Conservation (phyloP, 1,139 yeast genomes). For the Protomyces arabidopsidicola region DNA sequence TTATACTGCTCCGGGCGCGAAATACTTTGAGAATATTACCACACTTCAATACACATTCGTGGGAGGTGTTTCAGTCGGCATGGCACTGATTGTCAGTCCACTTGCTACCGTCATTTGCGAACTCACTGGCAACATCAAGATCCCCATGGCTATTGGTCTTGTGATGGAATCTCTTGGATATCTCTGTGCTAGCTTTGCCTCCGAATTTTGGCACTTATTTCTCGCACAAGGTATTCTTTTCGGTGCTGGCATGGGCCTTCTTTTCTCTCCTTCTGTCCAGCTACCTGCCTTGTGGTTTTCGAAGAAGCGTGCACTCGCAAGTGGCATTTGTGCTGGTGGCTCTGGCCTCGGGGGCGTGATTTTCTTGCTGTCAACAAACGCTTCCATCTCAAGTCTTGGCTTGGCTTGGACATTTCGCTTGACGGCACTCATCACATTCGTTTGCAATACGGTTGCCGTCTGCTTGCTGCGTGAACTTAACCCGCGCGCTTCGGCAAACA, state of each 20-base stretch:
- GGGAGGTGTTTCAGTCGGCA: constrained; percentile 59
- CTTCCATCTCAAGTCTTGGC: constrained; percentile 48
- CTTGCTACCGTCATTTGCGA: constrained; percentile 41
- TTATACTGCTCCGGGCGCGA: constrained; percentile 44
- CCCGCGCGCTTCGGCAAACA: constrained; percentile 32
- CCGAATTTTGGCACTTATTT: constrained; percentile 58
- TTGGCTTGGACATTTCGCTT: constrained; percentile 66
- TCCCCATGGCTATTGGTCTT: constrained; percentile 47
- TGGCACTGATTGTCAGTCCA: constrained; percentile 59
- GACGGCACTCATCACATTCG: constrained; percentile 48
- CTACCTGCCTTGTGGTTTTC: constrained; percentile 61
- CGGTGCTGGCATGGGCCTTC: constrained; percentile 57
- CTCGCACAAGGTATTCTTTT: constrained; percentile 64
- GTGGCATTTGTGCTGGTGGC: constrained; percentile 54
- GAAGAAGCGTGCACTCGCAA: constrained; percentile 53
- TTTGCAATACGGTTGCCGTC: constrained; percentile 41
- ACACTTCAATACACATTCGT: constrained; percentile 60
- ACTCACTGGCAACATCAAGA: constrained; percentile 30
- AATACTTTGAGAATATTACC: constrained; percentile 55
- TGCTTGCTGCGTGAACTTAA: constrained; percentile 44
- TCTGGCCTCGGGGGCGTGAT: constrained; percentile 58
- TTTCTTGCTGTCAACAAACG: constrained; percentile 44
- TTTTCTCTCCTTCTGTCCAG: constrained; percentile 57
- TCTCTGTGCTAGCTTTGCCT: constrained; percentile 61
- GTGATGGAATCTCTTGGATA: constrained; percentile 54